phyloP scores from a whole-genome alignment of 2,329 filamentous ascomycete species.

The Akanthomyces muscarius region DNA sequence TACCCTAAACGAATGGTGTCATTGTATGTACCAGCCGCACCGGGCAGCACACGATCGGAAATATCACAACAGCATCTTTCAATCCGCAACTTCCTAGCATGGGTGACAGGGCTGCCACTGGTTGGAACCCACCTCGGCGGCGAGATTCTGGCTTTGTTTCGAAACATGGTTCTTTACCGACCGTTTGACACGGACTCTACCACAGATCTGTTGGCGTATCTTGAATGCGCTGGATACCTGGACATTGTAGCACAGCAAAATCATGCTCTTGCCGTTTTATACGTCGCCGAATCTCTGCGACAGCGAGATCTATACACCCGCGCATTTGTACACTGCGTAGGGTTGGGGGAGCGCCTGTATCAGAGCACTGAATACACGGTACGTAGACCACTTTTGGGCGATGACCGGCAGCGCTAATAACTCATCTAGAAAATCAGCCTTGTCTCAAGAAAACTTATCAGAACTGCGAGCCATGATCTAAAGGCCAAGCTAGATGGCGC shows the following conservation, averaged over 20 bases:
- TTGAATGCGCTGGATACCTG: conserved; percentile 66
- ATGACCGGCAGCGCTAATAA: background rate
- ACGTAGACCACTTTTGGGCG: conserved; percentile 24
- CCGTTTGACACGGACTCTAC: conserved; percentile 51
- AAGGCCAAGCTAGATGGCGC: conserved; percentile 58
- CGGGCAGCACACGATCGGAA: conserved; percentile 51
- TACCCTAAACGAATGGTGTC: conserved; percentile 42
- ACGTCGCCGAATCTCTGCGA: conserved; percentile 63
- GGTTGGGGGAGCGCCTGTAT: conserved; percentile 63
- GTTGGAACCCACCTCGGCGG: conserved; percentile 64
- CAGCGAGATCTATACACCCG: conserved; percentile 64
- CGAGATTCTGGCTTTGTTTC: conserved; percentile 60
- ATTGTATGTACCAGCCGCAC: conserved; percentile 67
- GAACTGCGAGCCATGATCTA: conserved; percentile 60
- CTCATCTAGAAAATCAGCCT: conserved; percentile 42
- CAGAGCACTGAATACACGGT: conserved; percentile 58
- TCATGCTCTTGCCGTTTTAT: conserved; percentile 64
- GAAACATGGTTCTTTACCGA: conserved; percentile 61
- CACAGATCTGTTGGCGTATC: conserved; percentile 59
- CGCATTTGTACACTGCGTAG: conserved; percentile 73
- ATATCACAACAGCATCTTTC: conserved; percentile 55
- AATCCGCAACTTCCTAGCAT: conserved; percentile 73
- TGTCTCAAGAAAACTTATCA: conserved; percentile 61
- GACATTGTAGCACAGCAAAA: conserved; percentile 62
- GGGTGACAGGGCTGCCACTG: conserved; percentile 59